Conservation (phyloP, 139 green algal genomes). For the Penium margaritaceum region DNA sequence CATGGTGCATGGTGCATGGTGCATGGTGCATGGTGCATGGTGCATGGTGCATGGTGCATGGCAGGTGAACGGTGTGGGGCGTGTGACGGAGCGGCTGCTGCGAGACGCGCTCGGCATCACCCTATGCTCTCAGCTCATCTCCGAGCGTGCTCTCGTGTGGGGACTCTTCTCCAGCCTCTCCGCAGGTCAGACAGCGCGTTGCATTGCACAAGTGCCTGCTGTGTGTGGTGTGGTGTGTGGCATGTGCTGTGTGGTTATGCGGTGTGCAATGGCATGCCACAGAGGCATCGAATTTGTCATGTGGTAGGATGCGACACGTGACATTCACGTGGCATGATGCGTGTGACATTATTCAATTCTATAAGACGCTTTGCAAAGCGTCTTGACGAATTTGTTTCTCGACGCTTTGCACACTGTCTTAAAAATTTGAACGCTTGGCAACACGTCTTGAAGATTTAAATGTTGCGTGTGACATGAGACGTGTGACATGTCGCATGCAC, state of each 20-base stretch:
- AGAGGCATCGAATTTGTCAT: background rate
- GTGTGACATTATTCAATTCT: too few species aligned
- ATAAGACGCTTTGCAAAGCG: too few species aligned
- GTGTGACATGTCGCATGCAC: too few species aligned
- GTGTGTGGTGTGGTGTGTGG: background rate
- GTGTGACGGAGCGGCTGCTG: slow-evolving; percentile 48
- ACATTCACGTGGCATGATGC: background rate
- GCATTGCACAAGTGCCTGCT: background rate
- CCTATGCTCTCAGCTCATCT: slow-evolving; percentile 45
- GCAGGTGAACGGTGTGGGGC: slow-evolving; percentile 50
- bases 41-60: background rate
- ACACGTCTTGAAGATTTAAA: too few species aligned
- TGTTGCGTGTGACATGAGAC: too few species aligned
- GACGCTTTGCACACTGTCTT: too few species aligned
- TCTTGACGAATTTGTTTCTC: too few species aligned
- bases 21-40: background rate
- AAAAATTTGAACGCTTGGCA: too few species aligned
- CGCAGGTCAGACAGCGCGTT: background rate
- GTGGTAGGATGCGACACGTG: too few species aligned
- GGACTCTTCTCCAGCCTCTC: slow-evolving; percentile 43
- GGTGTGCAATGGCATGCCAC: background rate
- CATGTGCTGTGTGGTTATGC: background rate
- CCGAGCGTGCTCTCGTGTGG: slow-evolving; percentile 27
- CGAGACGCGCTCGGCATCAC: slow-evolving; percentile 35
- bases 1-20: slow-evolving; percentile 8